Conservation (phyloP, 768 basidiomycete genomes). For the Cubamyces sp. region DNA sequence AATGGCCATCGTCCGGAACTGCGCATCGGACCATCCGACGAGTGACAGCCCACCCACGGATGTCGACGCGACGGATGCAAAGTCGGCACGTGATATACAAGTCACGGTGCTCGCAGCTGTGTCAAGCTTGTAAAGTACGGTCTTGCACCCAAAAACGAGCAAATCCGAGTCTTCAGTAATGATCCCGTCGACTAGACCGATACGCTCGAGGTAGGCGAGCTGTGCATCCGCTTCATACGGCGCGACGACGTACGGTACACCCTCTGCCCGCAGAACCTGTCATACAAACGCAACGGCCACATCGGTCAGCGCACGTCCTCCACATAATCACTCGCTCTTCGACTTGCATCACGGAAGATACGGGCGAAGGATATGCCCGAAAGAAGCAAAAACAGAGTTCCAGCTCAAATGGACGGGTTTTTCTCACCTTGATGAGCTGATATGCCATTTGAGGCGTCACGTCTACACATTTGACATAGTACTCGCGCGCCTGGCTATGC, state of each 20-base stretch:
- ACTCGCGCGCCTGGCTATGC: conserved; percentile 80
- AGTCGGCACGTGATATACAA: conserved; percentile 68
- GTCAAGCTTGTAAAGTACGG: conserved; percentile 94
- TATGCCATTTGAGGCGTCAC: conserved; percentile 98
- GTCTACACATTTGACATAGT: conserved; percentile 89
- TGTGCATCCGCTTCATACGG: conserved; percentile 99
- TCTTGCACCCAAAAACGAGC: conserved; percentile 94
- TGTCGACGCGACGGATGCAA: conserved; percentile 56
- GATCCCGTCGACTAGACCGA: conserved; percentile 84
- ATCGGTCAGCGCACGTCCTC: conserved; percentile 15
- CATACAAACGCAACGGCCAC: conserved; percentile 7
- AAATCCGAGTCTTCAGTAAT: conserved; percentile 98
- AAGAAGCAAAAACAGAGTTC: conserved; percentile 16
- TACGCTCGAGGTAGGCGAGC: conserved; percentile 86
- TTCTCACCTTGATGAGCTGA: conserved; percentile 89
- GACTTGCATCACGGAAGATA: background rate
- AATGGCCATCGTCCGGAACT: conserved; percentile 94
- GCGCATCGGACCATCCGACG: conserved; percentile 84
- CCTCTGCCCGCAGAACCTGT: conserved; percentile 85
- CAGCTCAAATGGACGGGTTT: conserved; percentile 7
- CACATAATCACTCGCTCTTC: background rate
- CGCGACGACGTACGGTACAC: conserved; percentile 85
- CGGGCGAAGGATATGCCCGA: background rate
- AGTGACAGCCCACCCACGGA: conserved; percentile 70
- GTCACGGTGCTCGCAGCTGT: conserved; percentile 62